Evolutionary conservation across 1,139 yeast species (phyloP).

Genomic region (Yamadazyma conglobata): DNA sequence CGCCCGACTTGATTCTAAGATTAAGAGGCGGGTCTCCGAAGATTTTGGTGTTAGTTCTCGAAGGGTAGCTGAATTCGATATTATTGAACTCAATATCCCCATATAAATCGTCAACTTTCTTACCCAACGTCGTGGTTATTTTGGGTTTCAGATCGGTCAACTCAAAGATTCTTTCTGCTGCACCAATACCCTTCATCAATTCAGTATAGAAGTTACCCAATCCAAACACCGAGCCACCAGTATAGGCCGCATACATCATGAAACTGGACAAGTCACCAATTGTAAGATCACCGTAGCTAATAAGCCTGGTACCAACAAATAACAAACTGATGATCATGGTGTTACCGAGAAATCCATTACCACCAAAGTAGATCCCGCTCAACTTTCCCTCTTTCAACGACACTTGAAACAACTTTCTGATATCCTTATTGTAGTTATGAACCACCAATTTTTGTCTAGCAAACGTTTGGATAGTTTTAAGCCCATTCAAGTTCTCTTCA

Average conservation of each 20-base stretch:
- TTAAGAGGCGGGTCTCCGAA: slow-evolving; percentile 50
- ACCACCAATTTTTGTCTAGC: slow-evolving; percentile 68
- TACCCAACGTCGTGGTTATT: slow-evolving; percentile 64
- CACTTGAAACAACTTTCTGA: slow-evolving; percentile 67
- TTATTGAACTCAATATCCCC: slow-evolving; percentile 59
- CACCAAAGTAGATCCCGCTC: slow-evolving; percentile 71
- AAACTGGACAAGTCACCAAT: slow-evolving; percentile 90
- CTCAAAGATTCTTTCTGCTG: slow-evolving; percentile 89
- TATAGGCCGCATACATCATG: slow-evolving; percentile 89
- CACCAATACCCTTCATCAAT: slow-evolving; percentile 95
- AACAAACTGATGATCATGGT: slow-evolving; percentile 71
- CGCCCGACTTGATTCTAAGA: slow-evolving; percentile 72
- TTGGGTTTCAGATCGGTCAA: slow-evolving; percentile 71
- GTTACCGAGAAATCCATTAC: slow-evolving; percentile 81
- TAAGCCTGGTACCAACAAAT: slow-evolving; percentile 78
- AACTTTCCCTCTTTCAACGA: slow-evolving; percentile 80
- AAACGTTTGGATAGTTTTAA: slow-evolving; percentile 83
- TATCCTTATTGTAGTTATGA: slow-evolving; percentile 55
- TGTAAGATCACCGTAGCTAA: slow-evolving; percentile 65
- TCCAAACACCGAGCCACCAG: slow-evolving; percentile 88
- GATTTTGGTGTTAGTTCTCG: slow-evolving; percentile 71
- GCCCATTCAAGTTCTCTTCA: slow-evolving; percentile 86
- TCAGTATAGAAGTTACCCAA: slow-evolving; percentile 88
- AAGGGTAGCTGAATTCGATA: slow-evolving; percentile 78
- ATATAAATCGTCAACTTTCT: slow-evolving; percentile 28